Base-by-base conservation (phyloP, 306 rosid species). In the Corylus avellana region DNA sequence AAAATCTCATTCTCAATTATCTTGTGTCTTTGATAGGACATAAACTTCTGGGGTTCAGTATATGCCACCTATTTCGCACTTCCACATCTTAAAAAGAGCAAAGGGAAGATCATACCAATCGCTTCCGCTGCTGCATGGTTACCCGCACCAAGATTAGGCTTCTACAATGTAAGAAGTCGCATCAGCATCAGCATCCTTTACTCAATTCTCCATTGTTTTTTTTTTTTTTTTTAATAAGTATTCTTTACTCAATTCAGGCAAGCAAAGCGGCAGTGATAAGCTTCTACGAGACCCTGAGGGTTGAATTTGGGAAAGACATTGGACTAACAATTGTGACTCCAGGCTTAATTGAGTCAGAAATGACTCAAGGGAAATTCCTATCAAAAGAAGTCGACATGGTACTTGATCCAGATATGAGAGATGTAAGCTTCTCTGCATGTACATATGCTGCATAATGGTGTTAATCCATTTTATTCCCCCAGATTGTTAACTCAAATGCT, bases 281-380 rank as follows among this genome's bases (percentile, higher is more conserved):
- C 89, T 78, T 91, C 2, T 93, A 82, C 51, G 91, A 93, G 89
- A 88, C 74, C 7, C 59, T 93, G 47, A 86, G 88, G 77, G 76
- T 82, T 2, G 94, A 93, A 79, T 20, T 88, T 35, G 97, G 91
- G 84, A 64, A 42, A 16, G 91, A 88, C 29, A 81, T 93, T 16
- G 88, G 94, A 69, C 87, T 93, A 82, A 87, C 90, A 10, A 86
- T 86, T 81, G 91, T 87, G 63, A 87, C 90, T 12, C 94, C 93
- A 3, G 92, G 93, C 47, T 46, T 87, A 48, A 25, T 81, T 0
- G 94, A 87, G 63, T 88, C 93, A 53, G 94, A 93, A 78, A 87
- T 93, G 80, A 87, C 91, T 0, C 89, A 62, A 66, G 94, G 92
- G 14, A 91, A 89, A 72, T 83, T 93, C 79, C 71, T 89, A 66